Base-by-base conservation (phyloP, 2,329 filamentous ascomycete species). In the Ascosphaera acerosa region DNA sequence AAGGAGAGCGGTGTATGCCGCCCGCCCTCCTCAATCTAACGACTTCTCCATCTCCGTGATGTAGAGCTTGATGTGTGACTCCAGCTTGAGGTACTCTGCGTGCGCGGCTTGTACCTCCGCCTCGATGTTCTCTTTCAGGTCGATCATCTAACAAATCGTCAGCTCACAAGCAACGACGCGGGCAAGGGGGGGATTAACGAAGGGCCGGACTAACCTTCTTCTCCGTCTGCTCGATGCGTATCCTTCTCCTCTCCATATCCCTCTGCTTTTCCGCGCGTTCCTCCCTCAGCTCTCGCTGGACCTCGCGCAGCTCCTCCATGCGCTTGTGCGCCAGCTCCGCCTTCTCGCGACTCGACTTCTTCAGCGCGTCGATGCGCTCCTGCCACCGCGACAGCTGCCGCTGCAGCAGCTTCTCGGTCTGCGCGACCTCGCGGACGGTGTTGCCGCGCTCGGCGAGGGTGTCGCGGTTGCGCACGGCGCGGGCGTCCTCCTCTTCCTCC, bases 41-140 rank as follows among this genome's bases (percentile, higher is more conserved):
- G 72, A 74, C 54, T 92, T 82, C 54, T 94, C 87, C 82, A 97
- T 92, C 61, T 97, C 87, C 3, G 77, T 90, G 46, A 97, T 90
- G 58, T 97, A 97, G 38, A 94, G 61, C 54, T 82, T 84, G 51
- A 97, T 89, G 48, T 97, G 87, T 22, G 80, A 74, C 52, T 94
- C 84, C 69, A 97, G 75, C 67, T 92, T 92, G 48, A 90, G 64
- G 53, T 91, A 97, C 57, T 94, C 80, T 40, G 90, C 82, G 43
- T 90, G 70, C 1, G 87, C 81, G 34, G 67, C 69, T 47, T 87
- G 77, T 6, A 94, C 74, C 53, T 97, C 87, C 37, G 74, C 82
- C 48, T 94, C 84, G 38, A 97, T 91, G 44, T 87, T 89, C 50
- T 94, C 87, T 48, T 92, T 94, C 41, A 97, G 63, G 52, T 97